Conservation (phyloP, 345 rosid genomes). For the Ceriops decandra region DNA sequence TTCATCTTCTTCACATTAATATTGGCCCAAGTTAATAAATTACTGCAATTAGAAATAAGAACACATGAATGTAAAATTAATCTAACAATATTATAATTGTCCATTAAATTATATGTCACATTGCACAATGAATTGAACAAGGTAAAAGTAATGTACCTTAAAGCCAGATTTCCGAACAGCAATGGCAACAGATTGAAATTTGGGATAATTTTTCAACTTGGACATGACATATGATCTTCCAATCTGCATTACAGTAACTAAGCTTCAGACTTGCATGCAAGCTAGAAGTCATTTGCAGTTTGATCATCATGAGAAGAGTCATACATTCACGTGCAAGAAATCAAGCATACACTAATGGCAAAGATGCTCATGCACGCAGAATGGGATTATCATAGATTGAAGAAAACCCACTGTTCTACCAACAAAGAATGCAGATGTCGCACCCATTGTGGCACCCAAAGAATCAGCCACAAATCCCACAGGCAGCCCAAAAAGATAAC, state of each 20-base stretch:
- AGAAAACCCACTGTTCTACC: conserved; percentile 33
- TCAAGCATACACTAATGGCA: not conserved
- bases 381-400: not conserved
- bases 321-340: too few relatives aligned
- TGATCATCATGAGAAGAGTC: too few relatives aligned
- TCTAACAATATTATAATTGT: too few relatives aligned
- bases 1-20: too few relatives aligned
- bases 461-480: conserved; percentile 28
- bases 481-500: conserved; percentile 27
- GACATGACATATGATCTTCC: conserved; percentile 37
- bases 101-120: not conserved
- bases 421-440: conserved; percentile 30
- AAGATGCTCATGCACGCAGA: not conserved
- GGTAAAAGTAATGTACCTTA: conserved; percentile 33
- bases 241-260: conserved; percentile 33
- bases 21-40: too few relatives aligned
- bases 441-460: conserved; percentile 27
- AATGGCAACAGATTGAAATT: conserved; percentile 46
- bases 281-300: conserved; percentile 3
- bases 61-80: too few relatives aligned
- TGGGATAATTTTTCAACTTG: conserved; percentile 39
- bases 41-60: too few relatives aligned
- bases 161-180: conserved; percentile 56
- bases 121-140: not conserved
- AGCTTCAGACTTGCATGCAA: not conserved